phyloP scores from a whole-genome alignment of 495 filamentous ascomycete species.

The Cryomyces antarcticus region DNA sequence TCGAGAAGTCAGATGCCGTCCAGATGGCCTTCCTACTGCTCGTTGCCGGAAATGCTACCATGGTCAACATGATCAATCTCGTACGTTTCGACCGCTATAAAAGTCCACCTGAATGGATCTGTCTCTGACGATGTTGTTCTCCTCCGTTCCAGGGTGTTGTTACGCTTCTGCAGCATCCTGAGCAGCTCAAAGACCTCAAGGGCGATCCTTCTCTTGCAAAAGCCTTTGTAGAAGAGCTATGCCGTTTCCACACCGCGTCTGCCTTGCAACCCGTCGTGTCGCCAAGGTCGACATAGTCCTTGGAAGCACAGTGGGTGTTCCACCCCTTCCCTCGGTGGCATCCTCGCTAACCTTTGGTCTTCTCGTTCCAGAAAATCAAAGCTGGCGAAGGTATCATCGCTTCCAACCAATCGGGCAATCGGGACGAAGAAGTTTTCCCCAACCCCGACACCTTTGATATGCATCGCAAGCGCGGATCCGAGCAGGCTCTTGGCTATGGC shows the following conservation, averaged over 20 bases:
- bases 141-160: conserved; percentile 16
- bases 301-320: conserved; percentile 14
- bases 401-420: conserved; percentile 25
- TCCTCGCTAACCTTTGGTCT: background rate
- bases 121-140: background rate
- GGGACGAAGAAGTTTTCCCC: conserved; percentile 24
- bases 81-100: conserved; percentile 3
- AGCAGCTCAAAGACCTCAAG: conserved; percentile 19
- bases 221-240: conserved; percentile 25
- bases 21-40: conserved; percentile 26
- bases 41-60: conserved; percentile 27
- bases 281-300: conserved; percentile 26
- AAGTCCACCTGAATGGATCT: background rate
- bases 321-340: background rate
- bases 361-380: conserved; percentile 11
- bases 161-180: conserved; percentile 20
- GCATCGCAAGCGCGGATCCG: conserved; percentile 16
- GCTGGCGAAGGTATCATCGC: conserved; percentile 25
- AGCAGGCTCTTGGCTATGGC: conserved; percentile 24
- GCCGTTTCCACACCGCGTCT: conserved; percentile 25
- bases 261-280: conserved; percentile 22
- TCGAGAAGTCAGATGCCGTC: conserved; percentile 20
- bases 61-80: conserved; percentile 28
- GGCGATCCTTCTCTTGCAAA: conserved; percentile 14
- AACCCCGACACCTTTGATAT: conserved; percentile 24